These are phyloP conservation scores for Venturia carpophila DNA, from an alignment of 2,329 filamentous ascomycete species.

Conservation along the genomic window DNA sequence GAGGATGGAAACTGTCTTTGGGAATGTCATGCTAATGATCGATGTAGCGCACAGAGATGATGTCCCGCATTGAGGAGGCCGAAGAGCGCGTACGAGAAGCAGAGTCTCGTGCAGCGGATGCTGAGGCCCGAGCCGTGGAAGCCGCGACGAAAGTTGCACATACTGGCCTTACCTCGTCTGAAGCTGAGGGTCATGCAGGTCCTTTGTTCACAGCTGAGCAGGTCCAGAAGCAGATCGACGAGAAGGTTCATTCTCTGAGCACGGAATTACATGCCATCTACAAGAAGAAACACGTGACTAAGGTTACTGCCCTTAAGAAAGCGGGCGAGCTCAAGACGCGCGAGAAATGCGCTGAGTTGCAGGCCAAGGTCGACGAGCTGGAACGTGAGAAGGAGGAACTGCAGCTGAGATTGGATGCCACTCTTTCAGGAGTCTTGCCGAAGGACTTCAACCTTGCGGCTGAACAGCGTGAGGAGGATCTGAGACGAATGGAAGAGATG, in stretches of 20 bases:
- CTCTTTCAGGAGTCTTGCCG: constrained; percentile 49
- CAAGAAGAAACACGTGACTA: constrained; percentile 95
- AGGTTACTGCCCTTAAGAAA: constrained; percentile 80
- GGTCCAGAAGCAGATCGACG: constrained; percentile 65
- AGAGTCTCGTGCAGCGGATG: constrained; percentile 67
- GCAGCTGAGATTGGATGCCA: constrained; percentile 56
- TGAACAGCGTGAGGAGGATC: constrained; percentile 31
- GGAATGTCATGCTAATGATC: not conserved
- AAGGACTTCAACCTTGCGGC: constrained; percentile 19
- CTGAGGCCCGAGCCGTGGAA: constrained; percentile 40
- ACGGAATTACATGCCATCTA: constrained; percentile 87
- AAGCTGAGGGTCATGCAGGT: constrained; percentile 23
- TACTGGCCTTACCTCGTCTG: not conserved
- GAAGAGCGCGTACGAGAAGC: constrained; percentile 68
- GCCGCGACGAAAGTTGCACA: constrained; percentile 49
- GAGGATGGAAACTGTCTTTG: not conserved
- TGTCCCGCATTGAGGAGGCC: constrained; percentile 62
- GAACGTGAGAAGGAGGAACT: constrained; percentile 68
- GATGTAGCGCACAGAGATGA: constrained; percentile 61
- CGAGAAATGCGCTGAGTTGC: constrained; percentile 75
- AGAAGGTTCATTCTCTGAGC: constrained; percentile 67
- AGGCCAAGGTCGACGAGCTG: constrained; percentile 61
- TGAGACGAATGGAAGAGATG: constrained; percentile 50
- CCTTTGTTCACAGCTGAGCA: constrained; percentile 38
- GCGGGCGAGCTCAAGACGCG: constrained; percentile 81